Conservation (phyloP, 257 asterid species). For the Paulownia fortunei region DNA sequence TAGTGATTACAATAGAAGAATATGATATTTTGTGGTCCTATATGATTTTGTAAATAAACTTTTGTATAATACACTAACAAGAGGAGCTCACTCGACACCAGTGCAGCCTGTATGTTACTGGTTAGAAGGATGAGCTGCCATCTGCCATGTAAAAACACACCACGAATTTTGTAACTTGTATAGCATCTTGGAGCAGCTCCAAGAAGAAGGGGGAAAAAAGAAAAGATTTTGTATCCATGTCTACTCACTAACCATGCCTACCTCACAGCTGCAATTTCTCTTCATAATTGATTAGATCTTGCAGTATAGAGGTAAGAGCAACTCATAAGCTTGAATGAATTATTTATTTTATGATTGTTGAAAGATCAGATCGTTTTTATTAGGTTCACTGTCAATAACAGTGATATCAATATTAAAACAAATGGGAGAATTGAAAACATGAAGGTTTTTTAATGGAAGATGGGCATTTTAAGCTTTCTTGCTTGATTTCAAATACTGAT, state of each 20-base stretch:
- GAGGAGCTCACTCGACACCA: background rate
- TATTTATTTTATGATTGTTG: background rate
- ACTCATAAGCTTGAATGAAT: background rate
- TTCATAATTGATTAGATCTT: background rate
- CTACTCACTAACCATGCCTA: background rate
- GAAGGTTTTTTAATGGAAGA: background rate
- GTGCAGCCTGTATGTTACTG: background rate
- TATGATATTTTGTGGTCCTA: background rate
- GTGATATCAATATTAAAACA: background rate
- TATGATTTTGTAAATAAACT: background rate
- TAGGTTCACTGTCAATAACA: background rate
- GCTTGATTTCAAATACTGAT: background rate
- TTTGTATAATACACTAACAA: background rate
- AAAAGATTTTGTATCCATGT: background rate
- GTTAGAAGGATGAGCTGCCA: background rate
- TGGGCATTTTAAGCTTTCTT: background rate
- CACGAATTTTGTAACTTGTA: background rate
- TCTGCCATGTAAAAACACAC: background rate
- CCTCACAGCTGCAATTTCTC: background rate
- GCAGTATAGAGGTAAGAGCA: background rate
- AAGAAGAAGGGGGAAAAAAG: background rate
- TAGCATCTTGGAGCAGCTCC: background rate
- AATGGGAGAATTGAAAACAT: background rate
- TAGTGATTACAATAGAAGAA: background rate
- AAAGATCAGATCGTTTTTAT: background rate